Conservation (phyloP, 768 basidiomycete species). For the Amyloporia xantha region DNA sequence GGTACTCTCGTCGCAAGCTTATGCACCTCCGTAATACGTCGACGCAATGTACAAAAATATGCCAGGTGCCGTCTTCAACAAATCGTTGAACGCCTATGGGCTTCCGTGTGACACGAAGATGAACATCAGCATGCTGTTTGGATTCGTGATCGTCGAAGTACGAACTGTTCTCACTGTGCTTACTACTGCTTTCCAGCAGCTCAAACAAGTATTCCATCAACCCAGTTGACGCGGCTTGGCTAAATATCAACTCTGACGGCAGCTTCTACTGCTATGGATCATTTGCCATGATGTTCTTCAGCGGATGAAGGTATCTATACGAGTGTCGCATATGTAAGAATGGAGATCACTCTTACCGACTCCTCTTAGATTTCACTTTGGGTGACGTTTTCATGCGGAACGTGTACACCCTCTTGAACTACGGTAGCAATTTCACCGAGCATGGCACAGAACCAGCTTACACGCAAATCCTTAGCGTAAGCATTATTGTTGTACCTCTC, state of each 20-base stretch:
- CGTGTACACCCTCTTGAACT: slow-evolving; percentile 15
- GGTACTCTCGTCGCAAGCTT: too few relatives aligned
- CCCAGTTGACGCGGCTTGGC: neutral
- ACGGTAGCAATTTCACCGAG: slow-evolving; percentile 1
- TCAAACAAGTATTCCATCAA: slow-evolving; percentile 7
- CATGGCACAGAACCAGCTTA: neutral
- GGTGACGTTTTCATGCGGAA: slow-evolving; percentile 19
- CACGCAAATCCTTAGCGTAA: slow-evolving; percentile 6
- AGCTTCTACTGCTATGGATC: slow-evolving; percentile 1
- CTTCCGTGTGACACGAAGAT: slow-evolving; percentile 9
- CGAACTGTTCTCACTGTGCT: too few relatives aligned
- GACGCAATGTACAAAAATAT: slow-evolving; percentile 8
- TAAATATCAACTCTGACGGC: neutral
- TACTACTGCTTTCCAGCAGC: neutral
- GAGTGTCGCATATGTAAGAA: neutral
- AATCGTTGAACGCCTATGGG: neutral
- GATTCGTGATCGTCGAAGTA: too few relatives aligned
- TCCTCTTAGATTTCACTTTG: slow-evolving; percentile 16
- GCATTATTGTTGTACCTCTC: neutral
- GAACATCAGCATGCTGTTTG: slow-evolving; percentile 6
- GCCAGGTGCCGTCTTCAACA: neutral
- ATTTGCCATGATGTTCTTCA: neutral
- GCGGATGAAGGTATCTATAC: neutral
- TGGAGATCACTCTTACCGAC: neutral
- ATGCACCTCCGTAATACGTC: slow-evolving; percentile 4